Conservation (phyloP, 768 basidiomycete species). For the Leccinum truebloodii region DNA sequence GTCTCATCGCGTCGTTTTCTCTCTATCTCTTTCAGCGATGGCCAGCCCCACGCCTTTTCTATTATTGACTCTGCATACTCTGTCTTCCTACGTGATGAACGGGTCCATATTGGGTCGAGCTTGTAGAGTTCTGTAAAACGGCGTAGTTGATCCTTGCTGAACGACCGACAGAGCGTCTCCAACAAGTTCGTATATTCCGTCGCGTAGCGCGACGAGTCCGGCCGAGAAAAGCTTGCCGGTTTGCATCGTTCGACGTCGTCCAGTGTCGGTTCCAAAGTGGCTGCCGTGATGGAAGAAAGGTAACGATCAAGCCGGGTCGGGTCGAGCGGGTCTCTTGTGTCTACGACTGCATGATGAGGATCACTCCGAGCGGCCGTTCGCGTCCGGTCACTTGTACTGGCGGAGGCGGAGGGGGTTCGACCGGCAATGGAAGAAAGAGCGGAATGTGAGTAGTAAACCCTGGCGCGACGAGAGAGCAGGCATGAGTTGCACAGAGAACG, state of each 20-base stretch:
- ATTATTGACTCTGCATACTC: constrained; percentile 53
- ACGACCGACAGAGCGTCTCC: constrained; percentile 57
- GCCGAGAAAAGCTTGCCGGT: constrained; percentile 41
- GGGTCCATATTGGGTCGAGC: constrained; percentile 37
- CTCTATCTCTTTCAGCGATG: constrained; percentile 53
- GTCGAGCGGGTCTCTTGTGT: constrained; percentile 34
- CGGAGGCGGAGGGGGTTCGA: constrained; percentile 7
- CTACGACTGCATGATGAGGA: neutral
- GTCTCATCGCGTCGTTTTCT: constrained; percentile 50
- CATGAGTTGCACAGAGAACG: constrained; percentile 22
- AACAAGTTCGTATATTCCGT: constrained; percentile 53
- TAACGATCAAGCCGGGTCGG: constrained; percentile 54
- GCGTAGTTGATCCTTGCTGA: constrained; percentile 62
- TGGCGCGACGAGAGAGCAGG: constrained; percentile 15
- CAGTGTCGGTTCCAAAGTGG: constrained; percentile 50
- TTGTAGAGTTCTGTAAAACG: constrained; percentile 52
- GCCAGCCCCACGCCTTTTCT: constrained; percentile 70
- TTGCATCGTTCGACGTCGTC: constrained; percentile 62
- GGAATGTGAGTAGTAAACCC: constrained; percentile 28
- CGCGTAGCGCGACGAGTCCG: constrained; percentile 49
- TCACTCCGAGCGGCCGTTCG: constrained; percentile 5
- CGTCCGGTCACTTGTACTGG: neutral
- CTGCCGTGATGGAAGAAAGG: constrained; percentile 52
- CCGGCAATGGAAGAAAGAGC: constrained; percentile 16
- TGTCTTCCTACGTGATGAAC: constrained; percentile 39